Conservation (phyloP, 441 rosid species). For the Erodium trifolium region DNA sequence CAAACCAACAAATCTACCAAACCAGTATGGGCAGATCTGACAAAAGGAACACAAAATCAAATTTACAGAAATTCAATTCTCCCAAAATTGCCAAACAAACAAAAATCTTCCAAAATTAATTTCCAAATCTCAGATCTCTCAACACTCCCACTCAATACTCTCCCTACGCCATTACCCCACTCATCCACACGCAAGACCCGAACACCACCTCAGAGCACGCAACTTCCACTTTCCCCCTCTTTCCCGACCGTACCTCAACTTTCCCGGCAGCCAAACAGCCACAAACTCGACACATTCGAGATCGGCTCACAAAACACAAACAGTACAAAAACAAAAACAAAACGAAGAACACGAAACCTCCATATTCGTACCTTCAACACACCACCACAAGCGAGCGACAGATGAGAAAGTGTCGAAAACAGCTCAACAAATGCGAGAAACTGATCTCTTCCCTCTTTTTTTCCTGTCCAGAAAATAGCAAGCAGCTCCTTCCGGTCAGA, state of each 20-base stretch:
- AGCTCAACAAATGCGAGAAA: not conserved
- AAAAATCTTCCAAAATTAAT: not conserved
- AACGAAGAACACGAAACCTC: not conserved
- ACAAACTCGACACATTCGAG: not conserved
- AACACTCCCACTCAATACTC: not conserved
- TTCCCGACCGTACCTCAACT: conserved; percentile 12
- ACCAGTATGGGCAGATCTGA: conserved; percentile 1
- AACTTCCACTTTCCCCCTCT: not conserved
- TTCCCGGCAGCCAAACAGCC: conserved; percentile 19
- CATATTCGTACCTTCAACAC: not conserved
- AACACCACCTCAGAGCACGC: not conserved
- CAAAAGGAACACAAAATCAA: not conserved
- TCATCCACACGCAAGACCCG: no score
- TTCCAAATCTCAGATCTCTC: conserved; percentile 21
- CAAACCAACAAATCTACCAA: not conserved
- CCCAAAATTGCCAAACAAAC: not conserved
- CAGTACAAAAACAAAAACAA: not conserved
- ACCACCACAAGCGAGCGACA: not conserved
- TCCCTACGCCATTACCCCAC: not conserved
- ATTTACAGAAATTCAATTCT: not conserved
- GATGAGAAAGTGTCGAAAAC: not conserved
- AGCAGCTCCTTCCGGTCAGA: no score
- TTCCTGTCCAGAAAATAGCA: no score
- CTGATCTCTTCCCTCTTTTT: not conserved
- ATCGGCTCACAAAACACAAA: not conserved